A percentile compares a stretch with the other conserved stretches of the same genome.
Conservation (phyloP, 352 stramenopile genomes). For the Globisporangium irregulare region DNA sequence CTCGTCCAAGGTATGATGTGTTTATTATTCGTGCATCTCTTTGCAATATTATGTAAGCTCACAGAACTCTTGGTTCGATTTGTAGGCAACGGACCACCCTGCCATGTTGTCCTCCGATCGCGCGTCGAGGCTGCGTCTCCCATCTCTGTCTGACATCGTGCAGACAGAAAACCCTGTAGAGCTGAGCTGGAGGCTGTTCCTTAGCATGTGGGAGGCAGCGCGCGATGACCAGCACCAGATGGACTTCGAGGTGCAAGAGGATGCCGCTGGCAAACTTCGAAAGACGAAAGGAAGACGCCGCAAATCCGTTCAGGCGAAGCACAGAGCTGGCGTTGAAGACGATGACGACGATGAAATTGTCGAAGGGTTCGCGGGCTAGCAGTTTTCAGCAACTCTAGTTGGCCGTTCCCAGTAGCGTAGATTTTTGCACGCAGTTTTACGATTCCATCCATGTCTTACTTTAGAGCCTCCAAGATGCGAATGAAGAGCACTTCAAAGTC, state of each 20-base stretch:
- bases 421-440: constrained; percentile 12
- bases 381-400: not conserved
- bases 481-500: constrained; percentile 69
- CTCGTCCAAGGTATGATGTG: constrained; percentile 36
- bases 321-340: constrained; percentile 21
- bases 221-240: constrained; percentile 69
- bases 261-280: constrained; percentile 12
- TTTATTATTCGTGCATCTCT: constrained; percentile 10
- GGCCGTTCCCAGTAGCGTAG: not conserved
- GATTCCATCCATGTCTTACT: constrained; percentile 19
- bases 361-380: constrained; percentile 14
- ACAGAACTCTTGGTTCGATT: not conserved
- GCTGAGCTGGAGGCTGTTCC: constrained; percentile 58
- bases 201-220: constrained; percentile 45
- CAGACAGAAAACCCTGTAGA: constrained; percentile 29
- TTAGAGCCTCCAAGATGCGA: constrained; percentile 50
- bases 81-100: constrained; percentile 29
- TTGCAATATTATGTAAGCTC: not conserved
- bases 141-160: constrained; percentile 24
- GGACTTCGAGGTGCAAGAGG: constrained; percentile 53
- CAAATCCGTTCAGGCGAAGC: constrained; percentile 25
- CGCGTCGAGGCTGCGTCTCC: constrained; percentile 21
- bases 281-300: constrained; percentile 31
- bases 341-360: constrained; percentile 19
- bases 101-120: constrained; percentile 22